Evolutionary conservation across 768 basidiomycete genomes (phyloP), one percentile per base, ranked within the genome.

Genomic region (Pleurotus giganteus): DNA sequence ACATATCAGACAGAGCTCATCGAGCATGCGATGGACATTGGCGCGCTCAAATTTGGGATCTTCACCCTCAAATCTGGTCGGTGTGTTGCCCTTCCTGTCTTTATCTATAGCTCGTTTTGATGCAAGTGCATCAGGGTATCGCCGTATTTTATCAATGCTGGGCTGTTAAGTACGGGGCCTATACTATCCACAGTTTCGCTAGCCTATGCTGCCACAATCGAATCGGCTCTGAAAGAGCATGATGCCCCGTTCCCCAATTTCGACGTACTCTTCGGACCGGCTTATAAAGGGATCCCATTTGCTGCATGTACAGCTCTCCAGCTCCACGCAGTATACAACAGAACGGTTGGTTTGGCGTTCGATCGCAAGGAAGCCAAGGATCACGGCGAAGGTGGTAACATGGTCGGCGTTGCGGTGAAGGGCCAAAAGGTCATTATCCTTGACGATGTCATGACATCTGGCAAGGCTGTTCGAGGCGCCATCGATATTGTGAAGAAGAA

Each of bases 71-170:
- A 98, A 81, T 94, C 92, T 29, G 97, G 96, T 59, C 85, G 94
- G 91, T 93, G 68, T 60, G 87, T 72, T 50, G 47, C 47, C 55
- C 41, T 39, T 15, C 26, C 49, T 55, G 24, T 32, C 43, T 34
- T 9, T 47, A 19, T 42, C 29, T 32, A 15, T 26, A 26, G 51
- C 47, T 41, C 31, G n/a, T 42, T 11, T 52, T 58, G 32, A 58
- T 54, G 47, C 37, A 29, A 46, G 54, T 55, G 39, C 19, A 19
- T 2, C 69, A 91, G 92, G 36, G 73, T 80, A 52, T 99, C 96
- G 6, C 97, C 96, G 1, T 98, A 98, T 73, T 99, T 98, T 70
- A 94, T 98, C 79, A 98, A 98, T 64, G 94, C 94, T 2, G 92
- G 92, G 9, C 80, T 93, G 19, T 78, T 99, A 60, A 90, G 85